A percentile compares a stretch with the other conserved stretches of the same genome.
Evolutionary conservation across 2,329 filamentous ascomycete genomes (phyloP).

Genomic region (Aquanectria penicillioides): DNA sequence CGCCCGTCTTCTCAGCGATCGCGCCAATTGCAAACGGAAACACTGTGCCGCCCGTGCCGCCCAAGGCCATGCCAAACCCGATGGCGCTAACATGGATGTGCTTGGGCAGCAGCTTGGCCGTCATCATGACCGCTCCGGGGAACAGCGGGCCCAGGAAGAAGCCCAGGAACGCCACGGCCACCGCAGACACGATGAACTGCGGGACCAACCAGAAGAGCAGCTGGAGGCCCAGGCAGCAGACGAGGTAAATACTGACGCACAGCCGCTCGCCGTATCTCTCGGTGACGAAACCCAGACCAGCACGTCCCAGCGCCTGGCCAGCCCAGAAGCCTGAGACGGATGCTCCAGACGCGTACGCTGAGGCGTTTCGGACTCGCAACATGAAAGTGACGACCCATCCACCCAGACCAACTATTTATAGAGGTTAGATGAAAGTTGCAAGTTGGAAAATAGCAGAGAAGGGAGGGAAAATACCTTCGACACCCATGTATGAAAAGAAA

Average conservation of each 20-base stretch:
- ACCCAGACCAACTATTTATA: conserved; percentile 65
- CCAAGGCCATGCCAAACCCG: conserved; percentile 78
- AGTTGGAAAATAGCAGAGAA: fast-evolving
- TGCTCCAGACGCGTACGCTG: conserved; percentile 75
- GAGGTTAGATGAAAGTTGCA: conserved; percentile 15
- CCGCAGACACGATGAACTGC: conserved; percentile 65
- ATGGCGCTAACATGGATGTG: conserved; percentile 77
- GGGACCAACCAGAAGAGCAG: conserved; percentile 68
- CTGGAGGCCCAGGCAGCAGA: conserved; percentile 67
- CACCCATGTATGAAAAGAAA: conserved; percentile 77
- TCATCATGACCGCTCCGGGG: conserved; percentile 75
- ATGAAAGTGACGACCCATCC: conserved; percentile 87
- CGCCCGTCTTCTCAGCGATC: conserved; percentile 62
- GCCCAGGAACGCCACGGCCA: conserved; percentile 74
- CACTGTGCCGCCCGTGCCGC: conserved; percentile 73
- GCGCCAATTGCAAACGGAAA: conserved; percentile 71
- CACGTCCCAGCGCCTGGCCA: conserved; percentile 76
- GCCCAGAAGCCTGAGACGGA: conserved; percentile 82
- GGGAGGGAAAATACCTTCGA: conserved; percentile 59
- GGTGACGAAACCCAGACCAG: conserved; percentile 76
- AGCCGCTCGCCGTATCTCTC: conserved; percentile 72
- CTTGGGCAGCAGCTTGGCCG: conserved; percentile 75
- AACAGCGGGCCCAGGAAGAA: conserved; percentile 82
- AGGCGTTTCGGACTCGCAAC: conserved; percentile 74
- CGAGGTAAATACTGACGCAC: conserved; percentile 69